Evolutionary conservation across 2,329 filamentous ascomycete genomes (phyloP).

Genomic region (Trichoderma sp.): DNA sequence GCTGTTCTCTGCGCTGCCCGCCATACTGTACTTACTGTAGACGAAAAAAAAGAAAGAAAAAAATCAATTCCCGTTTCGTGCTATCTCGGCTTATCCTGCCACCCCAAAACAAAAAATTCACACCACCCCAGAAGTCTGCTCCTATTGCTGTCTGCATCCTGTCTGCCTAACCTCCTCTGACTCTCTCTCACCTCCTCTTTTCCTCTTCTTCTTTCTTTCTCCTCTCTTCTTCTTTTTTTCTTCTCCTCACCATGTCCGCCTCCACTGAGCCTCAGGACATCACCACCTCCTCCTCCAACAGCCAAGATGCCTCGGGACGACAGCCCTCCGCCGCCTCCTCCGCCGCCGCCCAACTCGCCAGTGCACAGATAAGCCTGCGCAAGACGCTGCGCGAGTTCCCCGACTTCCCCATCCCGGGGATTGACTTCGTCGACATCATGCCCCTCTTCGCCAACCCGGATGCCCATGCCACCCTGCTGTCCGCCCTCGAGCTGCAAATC

Average conservation of each 20-base stretch:
- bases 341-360: slow-evolving; percentile 64
- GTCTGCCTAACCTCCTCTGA: slow-evolving; percentile 28
- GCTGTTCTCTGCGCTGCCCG: slow-evolving; percentile 2
- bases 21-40: background rate
- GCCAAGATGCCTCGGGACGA: slow-evolving; percentile 63
- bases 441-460: slow-evolving; percentile 82
- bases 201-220: slow-evolving; percentile 29
- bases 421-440: slow-evolving; percentile 97
- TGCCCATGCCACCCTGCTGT: slow-evolving; percentile 75
- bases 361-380: slow-evolving; percentile 71
- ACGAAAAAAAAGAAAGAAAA: background rate
- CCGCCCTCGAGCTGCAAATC: slow-evolving; percentile 83
- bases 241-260: slow-evolving; percentile 39
- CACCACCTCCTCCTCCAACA: slow-evolving; percentile 33
- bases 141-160: slow-evolving; percentile 22
- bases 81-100: slow-evolving; percentile 20
- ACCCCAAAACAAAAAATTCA: slow-evolving; percentile 24
- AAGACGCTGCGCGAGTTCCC: slow-evolving; percentile 78
- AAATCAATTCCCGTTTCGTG: slow-evolving; percentile 1
- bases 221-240: slow-evolving; percentile 29
- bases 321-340: slow-evolving; percentile 63
- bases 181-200: slow-evolving; percentile 31
- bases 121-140: slow-evolving; percentile 21
- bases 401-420: slow-evolving; percentile 89
- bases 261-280: slow-evolving; percentile 26